Conservation (phyloP, 192 early-diverging fungal species). For the Allomyces macrogynus region DNA sequence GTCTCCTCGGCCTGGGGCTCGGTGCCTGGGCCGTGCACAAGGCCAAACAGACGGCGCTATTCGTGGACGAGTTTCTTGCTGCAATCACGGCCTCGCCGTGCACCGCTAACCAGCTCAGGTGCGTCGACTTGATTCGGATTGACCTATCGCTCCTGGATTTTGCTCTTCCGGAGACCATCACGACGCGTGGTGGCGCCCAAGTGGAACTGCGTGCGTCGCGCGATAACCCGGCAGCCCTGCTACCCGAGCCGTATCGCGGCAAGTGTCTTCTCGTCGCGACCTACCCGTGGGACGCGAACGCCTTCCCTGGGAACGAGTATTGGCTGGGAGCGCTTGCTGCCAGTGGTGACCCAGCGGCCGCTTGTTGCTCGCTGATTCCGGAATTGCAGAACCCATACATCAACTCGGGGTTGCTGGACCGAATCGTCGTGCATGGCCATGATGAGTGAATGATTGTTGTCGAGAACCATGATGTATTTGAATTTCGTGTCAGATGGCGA, state of each 20-base stretch:
- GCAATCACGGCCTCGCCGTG: too few species aligned
- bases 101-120: background rate
- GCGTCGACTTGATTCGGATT: background rate
- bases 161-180: background rate
- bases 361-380: constrained; percentile 13
- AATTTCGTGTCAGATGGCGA: too few species aligned
- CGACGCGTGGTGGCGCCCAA: background rate
- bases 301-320: constrained; percentile 20
- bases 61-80: background rate
- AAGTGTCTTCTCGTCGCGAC: background rate
- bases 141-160: background rate
- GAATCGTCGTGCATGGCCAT: too few species aligned
- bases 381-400: constrained; percentile 18
- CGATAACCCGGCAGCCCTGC: background rate
- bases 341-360: constrained; percentile 18
- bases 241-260: background rate
- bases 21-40: background rate
- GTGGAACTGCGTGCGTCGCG: background rate
- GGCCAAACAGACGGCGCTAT: background rate
- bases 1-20: background rate
- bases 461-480: too few species aligned
- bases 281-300: constrained; percentile 3
- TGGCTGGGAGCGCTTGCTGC: constrained; percentile 11
- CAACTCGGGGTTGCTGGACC: constrained; percentile 5
- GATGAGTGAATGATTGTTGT: too few species aligned